Evolutionary conservation across 257 asterid genomes (phyloP).

Genomic region (Cynanchum wilfordii): DNA sequence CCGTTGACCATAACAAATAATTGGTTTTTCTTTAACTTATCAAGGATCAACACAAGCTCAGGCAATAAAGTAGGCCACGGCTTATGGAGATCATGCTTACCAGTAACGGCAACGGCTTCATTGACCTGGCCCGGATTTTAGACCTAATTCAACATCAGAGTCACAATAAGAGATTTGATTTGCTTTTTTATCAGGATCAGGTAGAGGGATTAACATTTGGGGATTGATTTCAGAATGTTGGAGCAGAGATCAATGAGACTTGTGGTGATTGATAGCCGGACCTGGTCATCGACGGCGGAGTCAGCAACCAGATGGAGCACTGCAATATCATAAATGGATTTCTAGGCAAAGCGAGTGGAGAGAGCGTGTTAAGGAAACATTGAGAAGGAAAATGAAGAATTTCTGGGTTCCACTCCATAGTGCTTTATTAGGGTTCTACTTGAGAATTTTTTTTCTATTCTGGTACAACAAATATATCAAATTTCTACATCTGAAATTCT

Average conservation of each 20-base stretch:
- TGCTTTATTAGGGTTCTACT: too few species aligned
- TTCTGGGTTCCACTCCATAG: conserved; percentile 78
- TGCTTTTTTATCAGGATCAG: conserved; percentile 71
- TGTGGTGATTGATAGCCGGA: conserved; percentile 87
- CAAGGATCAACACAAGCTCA: conserved; percentile 52
- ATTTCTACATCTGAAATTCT: not conserved
- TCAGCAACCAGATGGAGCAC: conserved; percentile 83
- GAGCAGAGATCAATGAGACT: conserved; percentile 50
- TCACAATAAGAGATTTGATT: conserved; percentile 64
- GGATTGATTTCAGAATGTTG: conserved; percentile 28
- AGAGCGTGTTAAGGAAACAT: conserved; percentile 71
- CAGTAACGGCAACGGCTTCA: conserved; percentile 74
- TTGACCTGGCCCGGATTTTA: conserved; percentile 75
- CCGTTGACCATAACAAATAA: conserved; percentile 77
- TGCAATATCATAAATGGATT: conserved; percentile 66
- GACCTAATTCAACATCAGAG: conserved; percentile 53
- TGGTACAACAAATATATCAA: not conserved
- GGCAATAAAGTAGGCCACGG: conserved; percentile 76
- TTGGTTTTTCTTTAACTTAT: conserved; percentile 52
- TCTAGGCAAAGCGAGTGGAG: conserved; percentile 70
- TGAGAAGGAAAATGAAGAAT: conserved; percentile 68
- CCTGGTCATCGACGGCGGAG: conserved; percentile 71
- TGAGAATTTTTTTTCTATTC: not conserved
- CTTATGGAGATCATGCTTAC: conserved; percentile 72
- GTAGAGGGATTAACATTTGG: conserved; percentile 28